phyloP scores from a whole-genome alignment of 371 early-diverging fungal species.

The Rhizopus delemar region DNA sequence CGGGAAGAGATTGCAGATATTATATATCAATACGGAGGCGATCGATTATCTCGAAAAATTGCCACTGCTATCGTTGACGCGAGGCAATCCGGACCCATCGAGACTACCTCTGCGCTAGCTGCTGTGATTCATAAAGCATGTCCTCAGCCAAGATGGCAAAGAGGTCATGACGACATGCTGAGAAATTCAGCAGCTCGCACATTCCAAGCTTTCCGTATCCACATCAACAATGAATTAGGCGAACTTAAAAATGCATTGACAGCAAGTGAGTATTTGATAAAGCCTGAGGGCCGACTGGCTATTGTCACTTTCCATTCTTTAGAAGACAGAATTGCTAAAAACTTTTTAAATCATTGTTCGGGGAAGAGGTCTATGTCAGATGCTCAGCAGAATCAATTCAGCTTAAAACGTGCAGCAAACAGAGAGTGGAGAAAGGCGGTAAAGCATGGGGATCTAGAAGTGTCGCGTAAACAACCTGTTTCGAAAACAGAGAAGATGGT shows the following conservation, averaged over 20 bases:
- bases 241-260: constrained; percentile 56
- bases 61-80: constrained; percentile 64
- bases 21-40: constrained; percentile 64
- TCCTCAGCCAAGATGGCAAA: constrained; percentile 53
- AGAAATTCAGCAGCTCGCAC: constrained; percentile 58
- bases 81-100: constrained; percentile 52
- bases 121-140: constrained; percentile 54
- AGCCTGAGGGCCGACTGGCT: constrained; percentile 57
- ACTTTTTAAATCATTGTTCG: constrained; percentile 52
- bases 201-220: constrained; percentile 66
- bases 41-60: constrained; percentile 60
- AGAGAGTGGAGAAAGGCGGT: constrained; percentile 27
- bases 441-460: constrained; percentile 6
- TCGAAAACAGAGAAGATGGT: constrained; percentile 8
- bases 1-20: constrained; percentile 65
- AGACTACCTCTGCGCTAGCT: constrained; percentile 58
- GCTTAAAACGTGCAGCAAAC: constrained; percentile 34
- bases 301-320: constrained; percentile 76
- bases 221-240: constrained; percentile 71
- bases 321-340: constrained; percentile 74
- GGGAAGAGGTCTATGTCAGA: constrained; percentile 30
- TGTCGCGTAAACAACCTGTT: constrained; percentile 10
- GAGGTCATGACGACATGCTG: constrained; percentile 48
- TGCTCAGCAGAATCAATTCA: constrained; percentile 40
- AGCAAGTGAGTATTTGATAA: constrained; percentile 55